Evolutionary conservation across 177 flowering plant genomes (phyloP).

Genomic region (Telopea speciosissima): DNA sequence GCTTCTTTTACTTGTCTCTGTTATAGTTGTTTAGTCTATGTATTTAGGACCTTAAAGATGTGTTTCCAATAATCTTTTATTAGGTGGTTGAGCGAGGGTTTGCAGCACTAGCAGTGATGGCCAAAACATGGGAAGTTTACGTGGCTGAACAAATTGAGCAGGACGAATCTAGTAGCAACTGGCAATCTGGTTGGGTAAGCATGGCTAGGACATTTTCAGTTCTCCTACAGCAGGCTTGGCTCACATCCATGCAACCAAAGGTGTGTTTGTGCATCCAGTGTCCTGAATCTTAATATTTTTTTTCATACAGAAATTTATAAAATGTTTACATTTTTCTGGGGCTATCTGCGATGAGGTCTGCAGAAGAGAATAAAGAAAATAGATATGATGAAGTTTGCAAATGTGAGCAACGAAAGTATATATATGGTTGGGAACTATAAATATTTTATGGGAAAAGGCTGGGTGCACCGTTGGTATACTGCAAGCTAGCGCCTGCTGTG

Average conservation of each 20-base stretch:
- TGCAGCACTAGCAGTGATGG: constrained; percentile 60
- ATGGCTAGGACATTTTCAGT: constrained; percentile 45
- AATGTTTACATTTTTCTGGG: background rate
- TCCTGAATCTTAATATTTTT: background rate
- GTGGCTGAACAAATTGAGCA: constrained; percentile 42
- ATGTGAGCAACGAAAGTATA: too few species aligned
- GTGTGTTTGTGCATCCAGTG: constrained; percentile 21
- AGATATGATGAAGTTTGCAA: too few species aligned
- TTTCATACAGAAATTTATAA: background rate
- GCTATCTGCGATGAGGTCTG: background rate
- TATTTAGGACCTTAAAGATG: constrained; percentile 3
- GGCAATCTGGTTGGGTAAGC: constrained; percentile 36
- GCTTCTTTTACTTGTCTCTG: background rate
- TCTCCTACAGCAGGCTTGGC: constrained; percentile 70
- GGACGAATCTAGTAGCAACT: constrained; percentile 28
- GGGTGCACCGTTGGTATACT: too few species aligned
- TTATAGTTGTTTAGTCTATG: background rate
- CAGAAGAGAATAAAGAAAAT: background rate
- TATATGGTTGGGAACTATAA: too few species aligned
- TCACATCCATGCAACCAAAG: constrained; percentile 25
- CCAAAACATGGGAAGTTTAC: constrained; percentile 52
- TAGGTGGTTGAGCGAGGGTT: constrained; percentile 69
- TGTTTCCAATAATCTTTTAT: constrained; percentile 1
- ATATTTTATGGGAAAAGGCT: too few species aligned
- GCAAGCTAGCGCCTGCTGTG: too few species aligned